These are phyloP conservation scores for Penstemon barbatus DNA, from an alignment of 257 asterid genomes.

Conservation along the genomic window DNA sequence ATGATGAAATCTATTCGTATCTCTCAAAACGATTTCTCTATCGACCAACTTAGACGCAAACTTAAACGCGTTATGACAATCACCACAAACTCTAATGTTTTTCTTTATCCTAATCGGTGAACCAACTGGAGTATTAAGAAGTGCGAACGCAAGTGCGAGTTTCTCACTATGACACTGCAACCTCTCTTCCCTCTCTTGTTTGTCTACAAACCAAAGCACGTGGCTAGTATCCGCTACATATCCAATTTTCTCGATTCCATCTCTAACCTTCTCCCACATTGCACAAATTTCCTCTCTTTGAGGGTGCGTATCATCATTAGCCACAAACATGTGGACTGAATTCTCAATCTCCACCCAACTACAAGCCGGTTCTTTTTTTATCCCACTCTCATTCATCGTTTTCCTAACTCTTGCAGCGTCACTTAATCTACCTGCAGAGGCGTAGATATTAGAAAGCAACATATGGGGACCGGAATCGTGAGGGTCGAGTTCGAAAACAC, in stretches of 20 bases:
- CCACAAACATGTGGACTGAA: conserved; percentile 65
- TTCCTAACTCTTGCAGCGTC: conserved; percentile 82
- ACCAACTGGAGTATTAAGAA: conserved; percentile 51
- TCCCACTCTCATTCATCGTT: conserved; percentile 71
- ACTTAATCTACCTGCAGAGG: conserved; percentile 60
- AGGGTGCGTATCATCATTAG: conserved; percentile 71
- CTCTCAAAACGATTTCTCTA: conserved; percentile 73
- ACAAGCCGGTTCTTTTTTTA: conserved; percentile 87
- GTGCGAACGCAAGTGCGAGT: conserved; percentile 79
- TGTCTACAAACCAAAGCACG: conserved; percentile 63
- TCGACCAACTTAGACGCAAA: conserved; percentile 58
- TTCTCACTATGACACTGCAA: conserved; percentile 77
- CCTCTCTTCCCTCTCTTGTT: conserved; percentile 67
- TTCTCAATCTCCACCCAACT: conserved; percentile 90
- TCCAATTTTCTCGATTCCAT: conserved; percentile 59
- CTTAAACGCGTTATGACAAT: conserved; percentile 73
- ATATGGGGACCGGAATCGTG: conserved; percentile 80
- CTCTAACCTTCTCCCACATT: conserved; percentile 59
- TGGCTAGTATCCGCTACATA: conserved; percentile 78
- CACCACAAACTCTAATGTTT: conserved; percentile 85
- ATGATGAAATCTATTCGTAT: conserved; percentile 79
- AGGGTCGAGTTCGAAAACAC: conserved; percentile 77
- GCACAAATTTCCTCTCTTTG: conserved; percentile 51
- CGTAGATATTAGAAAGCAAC: conserved; percentile 69
- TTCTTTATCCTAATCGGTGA: conserved; percentile 67